Conservation (phyloP, 2,329 filamentous ascomycete species). For the Epichloe bromicola region DNA sequence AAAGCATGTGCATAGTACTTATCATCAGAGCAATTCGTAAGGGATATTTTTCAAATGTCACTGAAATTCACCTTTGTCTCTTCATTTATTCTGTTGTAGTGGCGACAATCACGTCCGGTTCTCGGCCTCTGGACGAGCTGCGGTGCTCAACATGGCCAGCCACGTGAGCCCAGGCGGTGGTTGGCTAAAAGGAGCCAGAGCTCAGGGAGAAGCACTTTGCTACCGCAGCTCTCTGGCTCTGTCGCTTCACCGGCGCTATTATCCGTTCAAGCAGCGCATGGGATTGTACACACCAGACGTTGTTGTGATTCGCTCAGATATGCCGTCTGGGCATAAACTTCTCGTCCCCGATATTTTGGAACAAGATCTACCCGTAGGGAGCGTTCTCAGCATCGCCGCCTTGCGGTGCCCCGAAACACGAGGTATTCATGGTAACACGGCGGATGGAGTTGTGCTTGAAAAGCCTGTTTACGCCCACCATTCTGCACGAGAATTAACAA, state of each 20-base stretch:
- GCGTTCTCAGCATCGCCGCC: conserved; percentile 49
- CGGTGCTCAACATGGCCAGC: conserved; percentile 55
- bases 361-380: conserved; percentile 34
- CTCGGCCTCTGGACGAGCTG: conserved; percentile 26
- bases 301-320: conserved; percentile 41
- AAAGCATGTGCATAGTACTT: too few relatives aligned
- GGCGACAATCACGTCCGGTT: not conserved
- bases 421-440: conserved; percentile 9
- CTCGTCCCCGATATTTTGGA: conserved; percentile 22
- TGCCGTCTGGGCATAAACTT: conserved; percentile 31
- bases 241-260: conserved; percentile 34
- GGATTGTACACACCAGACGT: conserved; percentile 49
- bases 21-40: too few relatives aligned
- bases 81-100: too few relatives aligned
- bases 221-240: conserved; percentile 44
- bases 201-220: conserved; percentile 59
- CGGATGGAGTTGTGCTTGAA: conserved; percentile 12
- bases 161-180: conserved; percentile 45
- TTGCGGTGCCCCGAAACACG: conserved; percentile 26
- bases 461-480: conserved; percentile 25
- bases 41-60: too few relatives aligned
- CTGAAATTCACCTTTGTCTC: too few relatives aligned
- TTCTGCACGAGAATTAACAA: conserved; percentile 39
- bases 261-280: conserved; percentile 37
- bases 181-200: conserved; percentile 46